Evolutionary conservation across 768 basidiomycete genomes (phyloP), one percentile per base, ranked within the genome.

Genomic region (Rhizopogon vinicolor): DNA sequence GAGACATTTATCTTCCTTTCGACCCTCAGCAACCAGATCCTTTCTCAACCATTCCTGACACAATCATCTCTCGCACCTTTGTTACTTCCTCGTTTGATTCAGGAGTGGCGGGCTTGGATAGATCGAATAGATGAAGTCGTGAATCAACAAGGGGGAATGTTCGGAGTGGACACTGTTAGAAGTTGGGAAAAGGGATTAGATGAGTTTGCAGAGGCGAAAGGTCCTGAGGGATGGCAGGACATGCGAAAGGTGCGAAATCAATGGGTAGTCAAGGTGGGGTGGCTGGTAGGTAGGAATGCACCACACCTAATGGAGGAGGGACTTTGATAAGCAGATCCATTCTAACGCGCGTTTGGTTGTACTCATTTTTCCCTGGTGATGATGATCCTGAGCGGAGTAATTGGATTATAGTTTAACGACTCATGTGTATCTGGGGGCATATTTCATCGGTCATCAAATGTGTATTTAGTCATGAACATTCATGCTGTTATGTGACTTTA

Each of bases 101-200:
- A 85, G 51, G 91, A 93, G 66, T 93, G 91, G 91, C 79, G 74
- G 50, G 83, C 82, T 13, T 93, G 91, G 91, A 75, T 91, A 18
- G 76, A 82, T 40, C 78, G 78, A 45, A 77, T 93, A 31, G 88
- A 91, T 60, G 73, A 80, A 8, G 71, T 81, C 14, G 87, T 90
- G 5, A 93, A 93, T 63, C 74, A 70, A 13, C 76, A 86, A 58
- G 88, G 83, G 5, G 84, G 88, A 5, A 90, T 93, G 90, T 91
- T 91, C 66, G 83, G 88, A 3, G 77, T 75, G 37, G 89, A 91
- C 57, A 80, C 78, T 8, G 89, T 86, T 41, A 70, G 76, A 59
- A 73, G 71, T 5, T 93, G 91, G 91, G 85, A 85, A 62, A 77
- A 81, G 41, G 78, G 74, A 7, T 66, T 93, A 63, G 87, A 92